Base-by-base conservation (phyloP, 2,329 filamentous ascomycete genomes). In the Dactylellina cionopaga region DNA sequence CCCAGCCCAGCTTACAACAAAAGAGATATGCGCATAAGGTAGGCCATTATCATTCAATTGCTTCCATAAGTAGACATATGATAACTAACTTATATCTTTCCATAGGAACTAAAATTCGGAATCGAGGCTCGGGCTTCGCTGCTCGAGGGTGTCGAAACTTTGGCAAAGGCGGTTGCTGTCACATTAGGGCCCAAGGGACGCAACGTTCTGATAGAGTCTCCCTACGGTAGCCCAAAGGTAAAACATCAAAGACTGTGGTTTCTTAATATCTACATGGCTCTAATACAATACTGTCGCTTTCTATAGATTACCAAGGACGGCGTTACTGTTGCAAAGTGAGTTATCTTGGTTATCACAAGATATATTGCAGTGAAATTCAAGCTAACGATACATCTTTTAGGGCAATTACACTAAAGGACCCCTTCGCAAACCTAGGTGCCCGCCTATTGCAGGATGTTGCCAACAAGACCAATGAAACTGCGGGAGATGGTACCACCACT, bases 391-490 rank as follows among this genome's bases (percentile, higher is more conserved):
- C 75, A 37, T 15, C 25, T 13, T 24, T 4, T 41, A 94, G 90
- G 84, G 92, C 94, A 75, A 91, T 99, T 79, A 88, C 87, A 75
- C 88, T 99, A 76, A 89, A 99, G 87, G 95, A 99, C 87, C 98
- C 98, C 85, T 99, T 97, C 83, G 95, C 99, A 85, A 99, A 99
- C 86, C 91, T 99, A 78, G 95, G 95, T 82, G 95, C 95, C 79
- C 91, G 92, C 80, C 89, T 99, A 77, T 88, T 99, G 78, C 93
- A 98, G 84, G 95, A 99, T 83, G 95, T 99, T 77, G 95, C 95
- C 79, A 95, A 92, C 80, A 99, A 99, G 89, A 99, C 95, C 81
- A 99, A 99, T 86, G 95, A 99, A 85, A 89, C 92, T 78, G 95
- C 95, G 77, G 95, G 95, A 90, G 95, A 99, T 82, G 95, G 95